Conservation (phyloP, 164 flowering plant species). For the Euptelea pleiosperma region DNA sequence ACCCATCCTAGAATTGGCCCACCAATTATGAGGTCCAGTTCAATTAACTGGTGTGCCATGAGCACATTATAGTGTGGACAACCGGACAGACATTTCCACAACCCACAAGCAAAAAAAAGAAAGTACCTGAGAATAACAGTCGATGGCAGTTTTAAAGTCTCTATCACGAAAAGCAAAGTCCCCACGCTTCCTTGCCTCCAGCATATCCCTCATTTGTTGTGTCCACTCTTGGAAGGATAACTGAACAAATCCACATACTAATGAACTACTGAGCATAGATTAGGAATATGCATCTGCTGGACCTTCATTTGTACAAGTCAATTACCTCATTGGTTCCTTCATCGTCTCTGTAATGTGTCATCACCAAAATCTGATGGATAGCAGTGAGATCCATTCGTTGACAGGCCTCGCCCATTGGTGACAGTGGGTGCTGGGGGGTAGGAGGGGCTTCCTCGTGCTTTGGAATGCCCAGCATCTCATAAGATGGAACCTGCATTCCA, state of each 20-base stretch:
- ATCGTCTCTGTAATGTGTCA: slow-evolving; percentile 83
- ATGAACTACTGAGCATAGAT: slow-evolving; percentile 7
- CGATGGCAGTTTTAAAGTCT: slow-evolving; percentile 84
- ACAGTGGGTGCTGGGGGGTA: slow-evolving; percentile 71
- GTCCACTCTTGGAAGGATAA: slow-evolving; percentile 99
- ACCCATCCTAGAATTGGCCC: too few species aligned
- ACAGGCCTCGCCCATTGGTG: slow-evolving; percentile 98
- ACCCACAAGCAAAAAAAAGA: too few species aligned
- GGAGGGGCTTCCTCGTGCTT: slow-evolving; percentile 83
- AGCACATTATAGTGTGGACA: neutral
- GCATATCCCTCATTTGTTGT: slow-evolving; percentile 95
- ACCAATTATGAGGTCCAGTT: too few species aligned
- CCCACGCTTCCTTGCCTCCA: slow-evolving; percentile 97
- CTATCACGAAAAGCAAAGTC: slow-evolving; percentile 93
- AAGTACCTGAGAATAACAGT: slow-evolving; percentile 87
- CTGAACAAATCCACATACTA: slow-evolving; percentile 30
- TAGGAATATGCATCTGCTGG: neutral
- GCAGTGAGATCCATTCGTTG: slow-evolving; percentile 94
- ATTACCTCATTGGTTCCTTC: slow-evolving; percentile 97
- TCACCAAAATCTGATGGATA: slow-evolving; percentile 84
- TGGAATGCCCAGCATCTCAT: slow-evolving; percentile 83
- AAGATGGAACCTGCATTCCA: slow-evolving; percentile 67
- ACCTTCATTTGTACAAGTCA: neutral
- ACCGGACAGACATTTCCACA: too few species aligned
- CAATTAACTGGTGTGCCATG: neutral